Base-by-base conservation (phyloP, 2,329 filamentous ascomycete species). In the Colletotrichum sp. region DNA sequence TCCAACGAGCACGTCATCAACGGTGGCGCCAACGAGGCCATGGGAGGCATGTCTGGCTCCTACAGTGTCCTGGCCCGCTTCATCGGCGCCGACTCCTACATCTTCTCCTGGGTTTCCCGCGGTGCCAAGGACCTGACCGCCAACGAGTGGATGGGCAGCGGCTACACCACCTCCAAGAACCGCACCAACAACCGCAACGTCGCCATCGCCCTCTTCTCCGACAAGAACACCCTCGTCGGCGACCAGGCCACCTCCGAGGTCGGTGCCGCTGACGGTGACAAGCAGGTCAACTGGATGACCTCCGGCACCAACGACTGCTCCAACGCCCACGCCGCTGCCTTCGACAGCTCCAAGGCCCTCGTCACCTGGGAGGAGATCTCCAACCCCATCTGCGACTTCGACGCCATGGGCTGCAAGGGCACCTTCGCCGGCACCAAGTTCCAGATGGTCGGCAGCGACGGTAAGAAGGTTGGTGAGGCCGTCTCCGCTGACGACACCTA, bases 11-110 rank as follows among this genome's bases (percentile, higher is more conserved):
- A 91, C 78, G 89, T 88, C 26, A 92, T 89, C 76, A 92, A 93
- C 80, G 91, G 91, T 52, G 90, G 82, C 8, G 87, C 86, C 55
- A 90, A 90, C 64, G 91, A 93, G 81, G 84, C 90, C 32, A 89
- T 92, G 88, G 91, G 91, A 55, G 91, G 91, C 69, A 93, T 91
- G 89, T 86, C 87, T n/a, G 91, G 91, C 34, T 92, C 90, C 3
- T 93, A 92, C 85, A 91, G 89, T 79, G 85, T 84, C 9, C 87
- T 93, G 24, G 89, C 88, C 15, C 88, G 88, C 7, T 92, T 92
- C 83, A 82, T 87, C 60, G 86, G 84, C 73, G 86, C 86, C 24
- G 85, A 87, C 69, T 84, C 86, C 1, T 93, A 93, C 82, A 90
- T 92, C 83, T 91, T 92, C 81, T 86, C 90, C 24, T 93, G 91